Evolutionary conservation across 2,329 filamentous ascomycete species (phyloP).

Genomic region (Drechmeria coniospora): DNA sequence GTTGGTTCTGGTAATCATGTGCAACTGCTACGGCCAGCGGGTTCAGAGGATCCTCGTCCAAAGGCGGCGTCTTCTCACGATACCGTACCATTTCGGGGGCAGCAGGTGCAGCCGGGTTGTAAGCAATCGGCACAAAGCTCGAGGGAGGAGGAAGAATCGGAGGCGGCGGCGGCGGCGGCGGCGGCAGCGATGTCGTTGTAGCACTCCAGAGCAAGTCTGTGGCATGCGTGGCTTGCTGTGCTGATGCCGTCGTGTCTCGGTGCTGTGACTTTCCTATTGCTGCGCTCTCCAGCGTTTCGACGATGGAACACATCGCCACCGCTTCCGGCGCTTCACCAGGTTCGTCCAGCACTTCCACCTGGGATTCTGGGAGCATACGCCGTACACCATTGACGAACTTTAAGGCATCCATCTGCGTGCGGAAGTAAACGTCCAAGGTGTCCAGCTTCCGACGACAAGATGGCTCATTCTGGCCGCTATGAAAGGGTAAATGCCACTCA

Average conservation of each 20-base stretch:
- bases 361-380: conserved; percentile 44
- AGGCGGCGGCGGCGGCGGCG: conserved; percentile 11
- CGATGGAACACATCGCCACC: conserved; percentile 48
- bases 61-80: conserved; percentile 68
- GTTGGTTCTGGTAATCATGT: conserved; percentile 37
- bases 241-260: conserved; percentile 9
- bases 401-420: conserved; percentile 56
- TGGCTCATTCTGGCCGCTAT: conserved; percentile 56
- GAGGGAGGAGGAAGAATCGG: conserved; percentile 17
- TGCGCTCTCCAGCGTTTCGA: conserved; percentile 57
- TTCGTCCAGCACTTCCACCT: conserved; percentile 50
- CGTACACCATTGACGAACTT: conserved; percentile 55
- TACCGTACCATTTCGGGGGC: conserved; percentile 57
- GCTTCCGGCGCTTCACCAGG: conserved; percentile 34
- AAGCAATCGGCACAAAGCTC: conserved; percentile 50
- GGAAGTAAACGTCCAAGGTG: conserved; percentile 65
- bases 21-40: conserved; percentile 42
- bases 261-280: conserved; percentile 48
- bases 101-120: conserved; percentile 65
- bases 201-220: conserved; percentile 8
- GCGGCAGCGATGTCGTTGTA: not conserved
- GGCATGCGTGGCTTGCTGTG: conserved; percentile 5
- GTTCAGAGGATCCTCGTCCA: conserved; percentile 45
- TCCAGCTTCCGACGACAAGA: conserved; percentile 70
- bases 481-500: conserved; percentile 63